Base-by-base conservation (phyloP, 805 yeast species). In the Kluyveromyces aestuarii region DNA sequence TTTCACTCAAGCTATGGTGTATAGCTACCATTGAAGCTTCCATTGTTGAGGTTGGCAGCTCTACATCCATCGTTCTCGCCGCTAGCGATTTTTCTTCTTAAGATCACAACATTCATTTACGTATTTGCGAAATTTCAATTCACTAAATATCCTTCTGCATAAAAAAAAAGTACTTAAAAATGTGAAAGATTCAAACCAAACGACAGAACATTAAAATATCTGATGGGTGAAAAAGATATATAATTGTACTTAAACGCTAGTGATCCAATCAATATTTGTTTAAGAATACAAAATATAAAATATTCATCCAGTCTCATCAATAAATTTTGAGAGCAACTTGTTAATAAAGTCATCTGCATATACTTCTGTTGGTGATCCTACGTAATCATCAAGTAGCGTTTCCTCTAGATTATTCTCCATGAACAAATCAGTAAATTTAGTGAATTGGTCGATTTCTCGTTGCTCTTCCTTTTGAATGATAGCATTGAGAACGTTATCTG, bases 401-500 rank as follows among this genome's bases (percentile, higher is more conserved):
- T 43, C 45, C 8, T 43, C 45, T 16, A 43, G 18, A n/a, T 43
- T 27, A 11, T 33, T 43, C 25, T 43, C 45, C 39, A 33, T 43
- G 33, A 43, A 43, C 19, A 43, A 21, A 33, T 43, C 45, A 16
- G 45, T n/a, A 19, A 43, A 13, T 33, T 43, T 36, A 8, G 45
- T 43, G 13, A 43, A 43, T n/a, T 21, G 33, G 8, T 43, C 45
- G 17, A 43, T 11, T 43, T 43, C 45, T 5, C 36, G 38, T n/a
- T 43, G 14, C 16, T 36, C 36, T 21, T 43, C 30, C 5, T 21
- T 43, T 14, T 21, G 39, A n/a, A 43, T 43, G 9, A 43, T 43
- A 7, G 19, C 46, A 16, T 33, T 30, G 9, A 50, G 39, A 8
- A 51, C 50, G 30, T 53, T 51, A 37, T 46, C 46, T 27, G 53